Percentiles rank a stretch among this genome's conserved stretches.
phyloP scores from a whole-genome alignment of 257 asterid genomes.

The Knoxia roxburghii region DNA sequence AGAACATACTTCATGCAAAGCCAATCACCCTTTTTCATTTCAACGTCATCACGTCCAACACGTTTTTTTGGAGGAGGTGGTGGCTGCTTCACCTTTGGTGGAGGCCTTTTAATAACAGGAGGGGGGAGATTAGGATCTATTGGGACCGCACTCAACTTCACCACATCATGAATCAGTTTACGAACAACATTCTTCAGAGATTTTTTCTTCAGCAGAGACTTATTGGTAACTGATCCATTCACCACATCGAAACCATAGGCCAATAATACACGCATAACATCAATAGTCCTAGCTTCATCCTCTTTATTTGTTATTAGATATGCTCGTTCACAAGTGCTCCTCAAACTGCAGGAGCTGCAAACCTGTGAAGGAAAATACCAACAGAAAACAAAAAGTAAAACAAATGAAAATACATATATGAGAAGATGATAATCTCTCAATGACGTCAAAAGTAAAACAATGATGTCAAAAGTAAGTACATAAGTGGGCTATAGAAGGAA shows the following conservation, averaged over 20 bases:
- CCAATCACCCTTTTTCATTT: conserved; percentile 99
- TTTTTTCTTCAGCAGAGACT: conserved; percentile 61
- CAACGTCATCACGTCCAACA: conserved; percentile 82
- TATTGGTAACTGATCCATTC: conserved; percentile 57
- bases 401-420: neutral
- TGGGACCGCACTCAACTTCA: conserved; percentile 90
- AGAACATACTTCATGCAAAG: conserved; percentile 78
- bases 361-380: conserved; percentile 46
- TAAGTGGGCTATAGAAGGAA: neutral
- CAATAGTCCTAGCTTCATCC: conserved; percentile 87
- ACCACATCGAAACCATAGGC: conserved; percentile 75
- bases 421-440: neutral
- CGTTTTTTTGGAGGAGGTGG: conserved; percentile 88
- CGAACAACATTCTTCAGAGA: conserved; percentile 71
- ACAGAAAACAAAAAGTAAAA: neutral
- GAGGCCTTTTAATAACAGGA: conserved; percentile 72
- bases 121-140: conserved; percentile 94
- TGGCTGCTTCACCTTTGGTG: conserved; percentile 90
- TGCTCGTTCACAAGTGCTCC: conserved; percentile 89
- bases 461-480: neutral
- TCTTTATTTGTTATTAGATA: conserved; percentile 85
- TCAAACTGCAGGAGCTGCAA: conserved; percentile 90
- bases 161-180: conserved; percentile 78
- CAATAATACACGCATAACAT: conserved; percentile 81
- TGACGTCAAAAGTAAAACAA: too few species aligned